Evolutionary conservation across 1,284 basidiomycete species (phyloP), one percentile per base, ranked within the genome.

Genomic region (Vanrija pseudolonga): DNA sequence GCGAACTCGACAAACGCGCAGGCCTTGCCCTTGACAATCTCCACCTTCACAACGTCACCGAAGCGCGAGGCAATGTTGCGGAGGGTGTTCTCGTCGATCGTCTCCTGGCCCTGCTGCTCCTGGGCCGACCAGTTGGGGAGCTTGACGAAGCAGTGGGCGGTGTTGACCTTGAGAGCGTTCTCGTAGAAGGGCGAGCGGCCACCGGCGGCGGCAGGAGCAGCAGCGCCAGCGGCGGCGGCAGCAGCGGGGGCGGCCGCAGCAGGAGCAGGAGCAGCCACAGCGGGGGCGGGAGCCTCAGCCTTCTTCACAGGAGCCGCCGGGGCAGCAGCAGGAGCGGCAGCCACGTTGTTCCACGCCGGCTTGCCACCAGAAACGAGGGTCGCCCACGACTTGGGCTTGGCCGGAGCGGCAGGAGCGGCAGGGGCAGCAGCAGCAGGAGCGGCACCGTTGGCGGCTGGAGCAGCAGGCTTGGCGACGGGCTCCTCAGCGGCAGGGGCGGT

Each of bases 1-100:
- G 74, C 76, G 78, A 95, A 98, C 75, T 98, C 94, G 67, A 94
- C 82, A 81, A 98, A 98, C 1, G 94, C 95, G 71, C 93, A 97
- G 0, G 89, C 90, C 76, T 92, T 95, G 71, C 69, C 71, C 60
- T 88, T 87, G 47, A 96, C 87, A 64, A 97, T 86, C 76, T 97
- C 92, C 46, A 92, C 78, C 47, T 93, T 90, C 76, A 89, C 90
- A 69, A 96, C 82, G 4, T 86, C 81, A 6, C 94, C 94, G 74
- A 97, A 97, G 45, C 85, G 84, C 36, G 79, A 79, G 24, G 97
- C 83, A 11, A 80, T 78, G 22, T 77, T 76, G 46, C 76, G 79
- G 32, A 98, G 81, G 1, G 82, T 79, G 18, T 76, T 65, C 50
- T 85, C 82, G 53, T 85, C 80, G 41, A 97, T 81, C 22, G 82